phyloP scores from a whole-genome alignment of 2,329 filamentous ascomycete genomes.

The Fusarium pilosicola region DNA sequence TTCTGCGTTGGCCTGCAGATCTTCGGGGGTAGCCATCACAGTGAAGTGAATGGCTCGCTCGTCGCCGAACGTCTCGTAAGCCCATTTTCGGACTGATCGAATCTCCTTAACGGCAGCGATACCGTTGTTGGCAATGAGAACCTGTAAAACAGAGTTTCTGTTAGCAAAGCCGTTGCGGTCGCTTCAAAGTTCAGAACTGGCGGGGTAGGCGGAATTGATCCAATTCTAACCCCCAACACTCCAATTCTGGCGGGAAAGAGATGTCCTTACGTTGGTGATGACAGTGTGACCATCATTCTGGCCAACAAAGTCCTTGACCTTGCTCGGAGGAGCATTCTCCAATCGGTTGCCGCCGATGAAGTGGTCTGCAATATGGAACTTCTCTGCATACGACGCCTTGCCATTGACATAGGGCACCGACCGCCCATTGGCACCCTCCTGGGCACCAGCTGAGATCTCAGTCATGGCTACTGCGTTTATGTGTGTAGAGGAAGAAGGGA shows the following conservation, averaged over 20 bases:
- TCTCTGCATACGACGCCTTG: conserved; percentile 77
- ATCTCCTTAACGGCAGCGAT: conserved; percentile 99
- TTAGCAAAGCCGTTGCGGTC: conserved; percentile 20
- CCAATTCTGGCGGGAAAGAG: not conserved
- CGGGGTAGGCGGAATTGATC: conserved; percentile 8
- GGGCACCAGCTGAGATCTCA: conserved; percentile 54
- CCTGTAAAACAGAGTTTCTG: conserved; percentile 61
- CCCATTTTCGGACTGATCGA: conserved; percentile 99
- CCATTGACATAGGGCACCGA: conserved; percentile 65
- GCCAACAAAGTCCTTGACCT: conserved; percentile 96
- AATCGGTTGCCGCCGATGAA: conserved; percentile 96
- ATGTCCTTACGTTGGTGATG: conserved; percentile 86
- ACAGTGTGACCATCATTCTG: conserved; percentile 93
- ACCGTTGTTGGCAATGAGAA: conserved; percentile 99
- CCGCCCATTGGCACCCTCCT: conserved; percentile 57
- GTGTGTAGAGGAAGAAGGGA: conserved; percentile 22
- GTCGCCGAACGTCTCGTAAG: conserved; percentile 99
- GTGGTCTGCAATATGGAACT: conserved; percentile 86
- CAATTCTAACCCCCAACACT: not conserved
- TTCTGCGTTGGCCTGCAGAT: conserved; percentile 96
- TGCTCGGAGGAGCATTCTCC: conserved; percentile 81
- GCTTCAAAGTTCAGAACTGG: not conserved
- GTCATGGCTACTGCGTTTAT: conserved; percentile 56
- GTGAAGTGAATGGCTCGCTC: conserved; percentile 99
- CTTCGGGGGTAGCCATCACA: conserved; percentile 99